Base-by-base conservation (phyloP, 2,329 filamentous ascomycete genomes). In the Alternaria sp. region DNA sequence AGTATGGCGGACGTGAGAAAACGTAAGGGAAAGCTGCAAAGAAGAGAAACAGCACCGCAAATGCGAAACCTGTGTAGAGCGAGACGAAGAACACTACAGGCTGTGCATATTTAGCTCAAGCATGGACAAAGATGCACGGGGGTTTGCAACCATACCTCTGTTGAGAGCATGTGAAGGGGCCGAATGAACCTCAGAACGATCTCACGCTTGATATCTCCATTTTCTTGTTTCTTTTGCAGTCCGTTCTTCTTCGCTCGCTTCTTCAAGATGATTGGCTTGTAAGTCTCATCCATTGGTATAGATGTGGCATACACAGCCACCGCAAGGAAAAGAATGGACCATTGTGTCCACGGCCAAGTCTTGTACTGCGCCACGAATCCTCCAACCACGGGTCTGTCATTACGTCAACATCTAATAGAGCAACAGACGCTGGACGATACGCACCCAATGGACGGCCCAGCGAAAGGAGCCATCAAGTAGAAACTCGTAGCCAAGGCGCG, bases 201-300 rank as follows among this genome's bases (percentile, higher is more conserved):
- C 0, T 73, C 61, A 3, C 63, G 59, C 36, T 73, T 75, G 36
- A 73, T 61, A 9, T 67, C 57, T 11, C 67, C 60, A 9, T 59
- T 40, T 8, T 49, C 53, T 4, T 57, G 13, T 10, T 45, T 21
- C 10, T 23, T 32, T 15, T 8, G 19, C 3, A 55, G 5, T 19
- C 50, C 57, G 2, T 28, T 66, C 26, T 72, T 73, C 62, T 79
- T 80, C 5, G 77, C 77, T 36, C 79, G 69, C 25, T 70, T 73
- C 53, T 75, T 69, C 2, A 87, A 75, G 1, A 87, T 83, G 60
- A 80, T 75, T 1, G 80, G 80, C 62, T 88, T 85, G 71, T 87
- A 88, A 0, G 88, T 89, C 70, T 90, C 88, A 30, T 80, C 76
- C 67, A 83, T 83, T 3, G 83, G 80, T 3, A 85, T 55, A 0